These are phyloP conservation scores for Mucor irregularis DNA, from an alignment of 371 early-diverging fungal species.

Conservation along the genomic window DNA sequence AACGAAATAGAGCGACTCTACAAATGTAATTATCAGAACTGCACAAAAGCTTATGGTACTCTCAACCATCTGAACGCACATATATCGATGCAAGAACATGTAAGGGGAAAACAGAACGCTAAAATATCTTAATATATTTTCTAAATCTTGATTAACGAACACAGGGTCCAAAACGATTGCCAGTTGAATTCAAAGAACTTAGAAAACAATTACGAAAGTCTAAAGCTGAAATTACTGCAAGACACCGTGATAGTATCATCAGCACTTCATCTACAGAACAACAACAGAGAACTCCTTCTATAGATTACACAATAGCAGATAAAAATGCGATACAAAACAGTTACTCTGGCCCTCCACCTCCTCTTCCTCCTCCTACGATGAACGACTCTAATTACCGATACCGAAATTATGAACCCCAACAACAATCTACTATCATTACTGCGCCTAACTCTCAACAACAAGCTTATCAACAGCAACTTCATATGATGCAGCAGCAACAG, in stretches of 20 bases:
- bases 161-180: slow-evolving; percentile 44
- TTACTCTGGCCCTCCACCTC: too few relatives aligned
- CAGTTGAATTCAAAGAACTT: slow-evolving; percentile 65
- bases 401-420: too few relatives aligned
- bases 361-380: too few relatives aligned
- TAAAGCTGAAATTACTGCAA: slow-evolving; percentile 8
- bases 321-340: not conserved
- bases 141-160: not conserved
- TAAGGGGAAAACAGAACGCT: slow-evolving; percentile 13
- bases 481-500: slow-evolving; percentile 8
- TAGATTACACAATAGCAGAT: not conserved
- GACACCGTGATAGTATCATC: not conserved
- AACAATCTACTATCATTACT: not conserved
- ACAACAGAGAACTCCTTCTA: not conserved
- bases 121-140: not conserved
- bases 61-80: slow-evolving; percentile 76
- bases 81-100: slow-evolving; percentile 75
- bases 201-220: slow-evolving; percentile 48
- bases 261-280: not conserved
- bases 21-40: slow-evolving; percentile 61
- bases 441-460: not conserved
- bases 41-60: slow-evolving; percentile 73
- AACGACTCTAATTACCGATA: too few relatives aligned
- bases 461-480: not conserved
- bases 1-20: slow-evolving; percentile 74